phyloP scores from a whole-genome alignment of 2,329 filamentous ascomycete genomes.

The Colletotrichum sp. region DNA sequence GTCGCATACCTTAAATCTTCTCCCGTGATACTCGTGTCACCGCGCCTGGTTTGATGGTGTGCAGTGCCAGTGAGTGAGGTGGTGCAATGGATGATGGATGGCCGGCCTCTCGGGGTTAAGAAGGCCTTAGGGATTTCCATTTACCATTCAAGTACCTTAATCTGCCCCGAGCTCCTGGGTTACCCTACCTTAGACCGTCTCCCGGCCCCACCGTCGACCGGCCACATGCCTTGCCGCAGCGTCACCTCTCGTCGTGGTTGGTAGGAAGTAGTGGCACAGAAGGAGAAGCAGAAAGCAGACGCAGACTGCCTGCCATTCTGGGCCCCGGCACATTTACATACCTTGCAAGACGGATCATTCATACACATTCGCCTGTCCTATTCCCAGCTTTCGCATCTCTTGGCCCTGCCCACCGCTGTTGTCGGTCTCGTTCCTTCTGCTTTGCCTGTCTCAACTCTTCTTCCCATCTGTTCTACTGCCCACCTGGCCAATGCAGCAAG shows the following conservation, averaged over 20 bases:
- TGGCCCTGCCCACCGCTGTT: not conserved
- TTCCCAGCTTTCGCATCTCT: not conserved
- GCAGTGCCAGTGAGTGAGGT: not conserved
- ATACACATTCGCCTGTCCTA: not conserved
- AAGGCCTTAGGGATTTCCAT: not conserved
- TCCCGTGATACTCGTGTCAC: not conserved
- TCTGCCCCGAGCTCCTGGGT: not conserved
- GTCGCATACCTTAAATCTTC: not conserved
- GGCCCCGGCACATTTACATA: not conserved
- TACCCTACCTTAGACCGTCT: not conserved
- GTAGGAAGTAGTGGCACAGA: not conserved
- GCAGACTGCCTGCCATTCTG: not conserved
- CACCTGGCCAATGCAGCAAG: not conserved
- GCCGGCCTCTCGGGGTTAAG: not conserved
- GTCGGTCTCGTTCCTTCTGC: not conserved
- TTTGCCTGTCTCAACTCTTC: not conserved
- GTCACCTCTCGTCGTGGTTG: not conserved
- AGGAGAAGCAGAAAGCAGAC: not conserved
- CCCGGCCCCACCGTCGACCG: slow-evolving; percentile 3
- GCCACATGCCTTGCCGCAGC: slow-evolving; percentile 7
- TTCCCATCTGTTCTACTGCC: not conserved
- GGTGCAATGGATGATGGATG: not conserved
- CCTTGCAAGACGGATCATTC: not conserved
- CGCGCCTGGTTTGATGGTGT: not conserved
- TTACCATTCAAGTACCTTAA: not conserved